phyloP scores from a whole-genome alignment of 257 asterid genomes.

The Nemophila menziesii region DNA sequence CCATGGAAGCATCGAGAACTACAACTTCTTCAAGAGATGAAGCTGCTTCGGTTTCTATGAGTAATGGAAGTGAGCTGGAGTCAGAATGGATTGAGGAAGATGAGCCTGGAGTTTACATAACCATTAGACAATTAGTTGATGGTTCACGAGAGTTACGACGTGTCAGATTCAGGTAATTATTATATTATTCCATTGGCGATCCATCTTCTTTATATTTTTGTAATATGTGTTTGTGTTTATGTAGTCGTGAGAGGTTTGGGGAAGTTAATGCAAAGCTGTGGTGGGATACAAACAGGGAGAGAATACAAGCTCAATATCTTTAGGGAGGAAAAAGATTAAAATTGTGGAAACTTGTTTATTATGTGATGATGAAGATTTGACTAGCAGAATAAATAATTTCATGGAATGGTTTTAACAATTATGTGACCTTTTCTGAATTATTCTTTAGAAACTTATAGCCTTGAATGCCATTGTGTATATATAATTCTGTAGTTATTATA shows the following conservation, averaged over 20 bases:
- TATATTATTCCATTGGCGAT: neutral
- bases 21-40: slow-evolving; percentile 75
- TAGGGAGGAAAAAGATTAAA: slow-evolving; percentile 3
- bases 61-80: slow-evolving; percentile 88
- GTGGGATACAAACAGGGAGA: slow-evolving; percentile 96
- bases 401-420: too few relatives aligned
- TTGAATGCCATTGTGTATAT: neutral
- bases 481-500: neutral
- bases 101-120: slow-evolving; percentile 83
- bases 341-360: neutral
- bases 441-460: neutral
- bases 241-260: slow-evolving; percentile 82
- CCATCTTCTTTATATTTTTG: neutral
- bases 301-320: slow-evolving; percentile 86
- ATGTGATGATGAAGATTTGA: neutral
- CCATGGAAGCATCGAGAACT: slow-evolving; percentile 77
- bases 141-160: slow-evolving; percentile 93
- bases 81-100: slow-evolving; percentile 95
- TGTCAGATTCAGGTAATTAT: slow-evolving; percentile 78
- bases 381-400: neutral
- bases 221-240: neutral
- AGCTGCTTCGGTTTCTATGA: slow-evolving; percentile 76
- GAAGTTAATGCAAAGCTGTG: slow-evolving; percentile 82
- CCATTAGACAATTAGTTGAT: slow-evolving; percentile 78
- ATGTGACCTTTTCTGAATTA: too few relatives aligned